These are phyloP conservation scores for Neostapfia colusana DNA, from an alignment of 176 grass and related monocot species.

Conservation along the genomic window DNA sequence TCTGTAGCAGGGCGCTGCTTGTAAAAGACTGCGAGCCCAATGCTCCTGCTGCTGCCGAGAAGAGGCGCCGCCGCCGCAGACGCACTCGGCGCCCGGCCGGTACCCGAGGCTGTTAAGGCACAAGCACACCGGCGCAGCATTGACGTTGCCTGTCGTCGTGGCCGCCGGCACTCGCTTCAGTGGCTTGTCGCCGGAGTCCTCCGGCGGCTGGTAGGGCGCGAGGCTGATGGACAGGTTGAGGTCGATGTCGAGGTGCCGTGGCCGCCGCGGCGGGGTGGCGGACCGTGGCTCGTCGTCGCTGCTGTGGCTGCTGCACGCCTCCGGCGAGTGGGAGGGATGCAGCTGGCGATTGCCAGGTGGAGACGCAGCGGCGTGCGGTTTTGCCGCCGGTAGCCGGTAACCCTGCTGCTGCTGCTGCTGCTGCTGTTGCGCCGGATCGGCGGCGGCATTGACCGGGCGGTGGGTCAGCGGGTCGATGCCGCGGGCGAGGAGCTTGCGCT, in stretches of 20 bases:
- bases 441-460: constrained; percentile 51
- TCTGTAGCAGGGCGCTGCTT: constrained; percentile 27
- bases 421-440: neutral
- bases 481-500: constrained; percentile 69
- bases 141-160: neutral
- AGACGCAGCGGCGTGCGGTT: neutral
- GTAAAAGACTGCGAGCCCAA: constrained; percentile 21
- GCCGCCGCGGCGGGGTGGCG: constrained; percentile 9
- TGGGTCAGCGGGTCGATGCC: constrained; percentile 77
- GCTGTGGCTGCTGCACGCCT: constrained; percentile 56
- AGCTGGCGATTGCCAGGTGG: neutral
- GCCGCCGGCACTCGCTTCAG: constrained; percentile 5
- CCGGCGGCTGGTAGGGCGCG: constrained; percentile 43
- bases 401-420: neutral
- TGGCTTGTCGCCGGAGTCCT: neutral
- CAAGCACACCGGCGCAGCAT: constrained; percentile 44
- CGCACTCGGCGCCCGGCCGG: constrained; percentile 52
- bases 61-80: constrained; percentile 37
- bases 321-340: constrained; percentile 29
- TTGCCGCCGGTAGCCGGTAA: neutral
- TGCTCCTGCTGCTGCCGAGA: constrained; percentile 39
- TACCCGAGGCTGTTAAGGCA: constrained; percentile 64
- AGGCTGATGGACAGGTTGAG: constrained; percentile 91
- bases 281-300: constrained; percentile 56
- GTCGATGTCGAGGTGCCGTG: constrained; percentile 61